Evolutionary conservation across 1,284 basidiomycete species (phyloP).

Genomic region (Cryptococcus sp.): DNA sequence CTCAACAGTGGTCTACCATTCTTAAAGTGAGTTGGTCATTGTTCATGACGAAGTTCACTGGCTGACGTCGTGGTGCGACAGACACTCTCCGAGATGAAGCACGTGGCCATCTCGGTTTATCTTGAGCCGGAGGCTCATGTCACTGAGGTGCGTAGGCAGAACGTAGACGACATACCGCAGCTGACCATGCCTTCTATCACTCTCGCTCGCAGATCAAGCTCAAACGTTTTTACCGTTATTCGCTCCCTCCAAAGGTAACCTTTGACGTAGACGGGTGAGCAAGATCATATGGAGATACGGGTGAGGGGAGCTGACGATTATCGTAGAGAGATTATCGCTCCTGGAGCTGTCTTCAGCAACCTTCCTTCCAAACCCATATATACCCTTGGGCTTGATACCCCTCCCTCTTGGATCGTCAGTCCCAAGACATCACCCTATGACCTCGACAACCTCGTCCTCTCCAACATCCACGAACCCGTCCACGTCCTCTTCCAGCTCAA

Average conservation of each 20-base stretch:
- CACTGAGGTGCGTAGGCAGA: conserved; percentile 57
- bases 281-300: too few relatives aligned
- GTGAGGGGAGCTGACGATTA: neutral
- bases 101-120: conserved; percentile 66
- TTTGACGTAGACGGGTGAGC: conserved; percentile 73
- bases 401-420: conserved; percentile 85
- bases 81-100: conserved; percentile 50
- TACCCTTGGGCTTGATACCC: conserved; percentile 86
- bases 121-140: conserved; percentile 65
- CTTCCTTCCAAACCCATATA: conserved; percentile 68
- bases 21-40: conserved; percentile 60
- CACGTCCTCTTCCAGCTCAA: conserved; percentile 88
- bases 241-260: conserved; percentile 57
- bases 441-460: conserved; percentile 90
- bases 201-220: conserved; percentile 64
- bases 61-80: conserved; percentile 21
- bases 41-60: neutral
- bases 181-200: neutral
- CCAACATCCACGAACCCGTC: conserved; percentile 55
- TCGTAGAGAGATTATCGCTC: conserved; percentile 50
- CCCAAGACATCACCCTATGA: conserved; percentile 86
- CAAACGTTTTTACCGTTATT: conserved; percentile 90
- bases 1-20: conserved; percentile 79
- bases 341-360: conserved; percentile 48
- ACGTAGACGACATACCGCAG: too few relatives aligned